A percentile compares a stretch with the other conserved stretches of the same genome.
Evolutionary conservation across 2,329 filamentous ascomycete genomes (phyloP).

Genomic region (Colletotrichum tofieldiae): DNA sequence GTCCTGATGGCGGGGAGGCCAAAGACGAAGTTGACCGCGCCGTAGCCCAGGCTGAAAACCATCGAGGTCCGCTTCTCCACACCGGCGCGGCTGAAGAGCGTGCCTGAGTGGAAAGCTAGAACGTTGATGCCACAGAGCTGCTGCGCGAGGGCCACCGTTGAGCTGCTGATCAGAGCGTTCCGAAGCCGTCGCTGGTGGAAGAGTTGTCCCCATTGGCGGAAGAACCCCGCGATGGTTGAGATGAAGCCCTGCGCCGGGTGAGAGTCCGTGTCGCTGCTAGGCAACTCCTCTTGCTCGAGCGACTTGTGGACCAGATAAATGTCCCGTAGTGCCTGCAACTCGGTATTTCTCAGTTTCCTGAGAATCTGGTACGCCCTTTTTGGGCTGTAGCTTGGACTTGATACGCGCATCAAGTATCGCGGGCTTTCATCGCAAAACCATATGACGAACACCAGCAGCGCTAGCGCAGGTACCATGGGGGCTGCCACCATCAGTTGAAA

Average conservation of each 20-base stretch:
- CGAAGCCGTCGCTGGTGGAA: conserved; percentile 50
- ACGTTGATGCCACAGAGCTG: conserved; percentile 57
- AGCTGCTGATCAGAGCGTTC: conserved; percentile 52
- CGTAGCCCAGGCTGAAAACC: conserved; percentile 53
- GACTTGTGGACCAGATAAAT: conserved; percentile 57
- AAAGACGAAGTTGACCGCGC: conserved; percentile 60
- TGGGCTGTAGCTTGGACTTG: conserved; percentile 54
- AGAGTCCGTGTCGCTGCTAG: background rate
- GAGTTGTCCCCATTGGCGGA: conserved; percentile 49
- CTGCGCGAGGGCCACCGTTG: conserved; percentile 51
- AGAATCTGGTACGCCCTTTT: conserved; percentile 54
- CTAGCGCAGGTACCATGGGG: conserved; percentile 53
- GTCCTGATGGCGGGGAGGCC: conserved; percentile 58
- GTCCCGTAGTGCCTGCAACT: conserved; percentile 60
- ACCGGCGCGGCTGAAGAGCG: conserved; percentile 47
- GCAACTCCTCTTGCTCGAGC: conserved; percentile 48
- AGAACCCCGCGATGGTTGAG: conserved; percentile 48
- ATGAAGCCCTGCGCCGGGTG: conserved; percentile 12
- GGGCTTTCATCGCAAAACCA: conserved; percentile 59
- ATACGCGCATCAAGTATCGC: conserved; percentile 56
- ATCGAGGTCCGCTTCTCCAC: conserved; percentile 46
- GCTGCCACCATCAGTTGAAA: conserved; percentile 54
- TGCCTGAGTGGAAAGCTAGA: conserved; percentile 61
- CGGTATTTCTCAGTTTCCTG: conserved; percentile 55
- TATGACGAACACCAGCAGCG: conserved; percentile 51